Evolutionary conservation across 31 red algal species (phyloP), one percentile per base, ranked within the genome.

Genomic region (Odonthalia washingtoniensis): DNA sequence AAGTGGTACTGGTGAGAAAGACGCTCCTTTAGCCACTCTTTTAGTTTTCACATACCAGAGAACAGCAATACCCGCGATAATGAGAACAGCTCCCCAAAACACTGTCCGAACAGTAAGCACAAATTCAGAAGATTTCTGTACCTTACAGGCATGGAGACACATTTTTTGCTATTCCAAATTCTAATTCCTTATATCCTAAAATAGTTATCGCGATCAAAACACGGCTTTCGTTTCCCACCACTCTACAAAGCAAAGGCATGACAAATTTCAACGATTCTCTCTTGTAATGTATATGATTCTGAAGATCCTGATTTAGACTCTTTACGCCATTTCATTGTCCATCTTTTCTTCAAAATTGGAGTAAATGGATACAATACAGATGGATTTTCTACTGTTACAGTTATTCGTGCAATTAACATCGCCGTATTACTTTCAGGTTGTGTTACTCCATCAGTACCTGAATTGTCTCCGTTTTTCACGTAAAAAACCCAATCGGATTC

Each of bases 131-230:
- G 92, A 89, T 81, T 86, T 94, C 27, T 65, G 70, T 32, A 53
- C 49, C n/a, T 36, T 76, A 65, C 84, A 83, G 12, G 70, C 63
- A 64, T 91, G 79, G 35, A 46, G 72, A 72, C 94, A 95, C 65
- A n/a, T 87, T 46, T 53, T 95, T 95, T 35, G 89, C 94, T 14
- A 95, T 74, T 32, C 94, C 94, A 46, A 91, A 95, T 82, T 95
- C 94, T 5, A 95, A 53, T 17, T 64, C 90, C 27, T 88, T 68
- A 44, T 95, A 92, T 32, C 76, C 41, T 4, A 91, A 85, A 62
- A 89, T 43, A 21, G 94, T 82, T 43, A 91, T 53, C 16, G 94
- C 92, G 36, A 95, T 81, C 1, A 95, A 33, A 17, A 95, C 64
- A 18, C 85, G 78, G 63, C 85, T 88, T 80, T 91, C 94, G n/a